Percentiles rank a stretch among this genome's conserved stretches.
These are phyloP conservation scores for Candida stauntonica DNA, from an alignment of 805 yeast genomes.

Conservation along the genomic window DNA sequence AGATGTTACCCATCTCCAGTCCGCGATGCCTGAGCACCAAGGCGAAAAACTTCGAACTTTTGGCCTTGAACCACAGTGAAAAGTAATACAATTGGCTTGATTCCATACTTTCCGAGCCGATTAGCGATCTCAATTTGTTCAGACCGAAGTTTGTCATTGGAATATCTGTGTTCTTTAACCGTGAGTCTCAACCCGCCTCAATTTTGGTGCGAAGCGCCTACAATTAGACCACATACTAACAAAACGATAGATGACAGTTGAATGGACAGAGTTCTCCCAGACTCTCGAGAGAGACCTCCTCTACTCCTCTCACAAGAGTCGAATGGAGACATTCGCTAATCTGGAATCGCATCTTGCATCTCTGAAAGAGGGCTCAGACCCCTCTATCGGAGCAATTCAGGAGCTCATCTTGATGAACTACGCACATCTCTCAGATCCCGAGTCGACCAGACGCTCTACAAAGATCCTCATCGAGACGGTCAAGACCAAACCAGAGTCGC, in stretches of 20 bases:
- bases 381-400: constrained; percentile 18
- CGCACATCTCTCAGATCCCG: constrained; percentile 12
- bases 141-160: neutral
- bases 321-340: constrained; percentile 22
- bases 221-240: neutral
- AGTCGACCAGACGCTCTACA: constrained; percentile 9
- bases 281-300: constrained; percentile 21
- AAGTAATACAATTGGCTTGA: too few species aligned
- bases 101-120: too few species aligned
- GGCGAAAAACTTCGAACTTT: constrained; percentile 4
- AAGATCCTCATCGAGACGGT: constrained; percentile 12
- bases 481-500: constrained; percentile 10
- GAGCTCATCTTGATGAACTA: constrained; percentile 17
- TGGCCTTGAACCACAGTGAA: too few species aligned
- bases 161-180: neutral
- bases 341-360: constrained; percentile 4
- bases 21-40: neutral
- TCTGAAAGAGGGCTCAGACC: constrained; percentile 6
- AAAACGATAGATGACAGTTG: constrained; percentile 9
- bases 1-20: neutral
- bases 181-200: neutral
- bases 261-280: constrained; percentile 22
- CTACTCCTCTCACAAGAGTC: constrained; percentile 18
- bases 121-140: neutral
- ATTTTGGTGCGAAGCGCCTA: neutral